Base-by-base conservation (phyloP, 2,329 filamentous ascomycete genomes). In the Neopestalotiopsis clavispora region DNA sequence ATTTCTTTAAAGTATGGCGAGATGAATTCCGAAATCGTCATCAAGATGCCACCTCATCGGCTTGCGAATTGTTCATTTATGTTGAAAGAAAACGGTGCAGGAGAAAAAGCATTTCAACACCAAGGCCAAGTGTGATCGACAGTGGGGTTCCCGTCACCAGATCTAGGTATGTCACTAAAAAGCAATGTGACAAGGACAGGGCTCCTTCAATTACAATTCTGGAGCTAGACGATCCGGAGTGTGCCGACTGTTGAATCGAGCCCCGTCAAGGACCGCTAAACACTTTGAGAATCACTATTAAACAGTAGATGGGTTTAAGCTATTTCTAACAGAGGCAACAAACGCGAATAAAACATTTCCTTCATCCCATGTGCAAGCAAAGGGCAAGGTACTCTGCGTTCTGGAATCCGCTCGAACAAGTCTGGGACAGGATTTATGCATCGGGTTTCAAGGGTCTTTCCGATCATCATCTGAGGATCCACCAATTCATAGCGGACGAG, bases 401-500 rank as follows among this genome's bases (percentile, higher is more conserved):
- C 23, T 59, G 17, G 45, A 52, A 52, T 52, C 45, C 45, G 13
- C 23, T 59, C 57, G 57, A 59, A 59, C 57, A 34, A 59, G 10
- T 59, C 57, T 59, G 57, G 57, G 57, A 59, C 57, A 59, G 23
- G 45, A 7, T 10, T 30, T 59, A 59, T 30, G 57, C 57, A 34
- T 59, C 30, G 57, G 30, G 23, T 59, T 14, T 59, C 45, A 52
- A 17, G 45, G 45, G 17, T 52, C 45, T 52, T 23, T 52, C 45
- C 20, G 45, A 9, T 38, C 34, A 20, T 52, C 20, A 20, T 52
- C 20, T 52, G 4, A 6, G 45, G 45, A n/a, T 20, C 45, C 45
- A 52, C 45, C 45, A 52, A 7, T 38, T 38, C 34, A 38, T 38
- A 52, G 45, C 45, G 17, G 20, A 17, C 17, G 45, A 52, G n/a